Base-by-base conservation (phyloP, 2,329 filamentous ascomycete genomes). In the Dactylonectria estremocensis region DNA sequence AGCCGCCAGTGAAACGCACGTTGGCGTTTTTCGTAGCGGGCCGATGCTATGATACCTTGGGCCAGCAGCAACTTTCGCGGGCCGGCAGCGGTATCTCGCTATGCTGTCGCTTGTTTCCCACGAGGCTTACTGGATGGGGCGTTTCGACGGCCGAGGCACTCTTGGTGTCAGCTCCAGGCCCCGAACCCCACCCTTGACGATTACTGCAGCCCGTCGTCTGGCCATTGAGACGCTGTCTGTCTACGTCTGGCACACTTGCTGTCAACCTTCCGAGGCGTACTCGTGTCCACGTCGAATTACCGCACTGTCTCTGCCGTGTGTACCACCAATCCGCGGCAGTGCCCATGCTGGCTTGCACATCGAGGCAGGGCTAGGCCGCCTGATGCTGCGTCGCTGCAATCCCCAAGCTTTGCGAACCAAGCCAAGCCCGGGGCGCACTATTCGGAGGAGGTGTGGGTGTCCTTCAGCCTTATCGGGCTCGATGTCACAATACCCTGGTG, bases 121-220 rank as follows among this genome's bases (percentile, higher is more conserved):
- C 72, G 52, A 76, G 74, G 74, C 74, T 67, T 76, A 72, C 74
- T 76, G n/a, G 59, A 76, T 62, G 69, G 72, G 54, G 59, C 72
- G 66, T 61, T 70, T 14, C 31, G 53, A 56, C 67, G 66, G 64
- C 70, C 72, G 71, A 74, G 73, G 73, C 74, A 71, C 73, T 76
- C 65, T 74, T 71, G 40, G 49, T 40, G 66, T 68, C 66, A 73
- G 73, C 72, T 74, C 74, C 74, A 73, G 69, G 66, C 53, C 57
- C 62, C 62, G 54, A 64, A 54, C 49, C 49, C 66, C 73, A 70
- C 46, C 45, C 54, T 46, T 53, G 54, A n/a, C 13, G 9, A 13
- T 71, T 64, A 67, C 67, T 69, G 65, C 72, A 72, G 73, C 70
- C 67, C 70, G 59, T 64, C 66, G 49, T 56, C 58, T 46, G 63